phyloP scores from a whole-genome alignment of 768 basidiomycete genomes.

The Dioszegia aurantiaca region DNA sequence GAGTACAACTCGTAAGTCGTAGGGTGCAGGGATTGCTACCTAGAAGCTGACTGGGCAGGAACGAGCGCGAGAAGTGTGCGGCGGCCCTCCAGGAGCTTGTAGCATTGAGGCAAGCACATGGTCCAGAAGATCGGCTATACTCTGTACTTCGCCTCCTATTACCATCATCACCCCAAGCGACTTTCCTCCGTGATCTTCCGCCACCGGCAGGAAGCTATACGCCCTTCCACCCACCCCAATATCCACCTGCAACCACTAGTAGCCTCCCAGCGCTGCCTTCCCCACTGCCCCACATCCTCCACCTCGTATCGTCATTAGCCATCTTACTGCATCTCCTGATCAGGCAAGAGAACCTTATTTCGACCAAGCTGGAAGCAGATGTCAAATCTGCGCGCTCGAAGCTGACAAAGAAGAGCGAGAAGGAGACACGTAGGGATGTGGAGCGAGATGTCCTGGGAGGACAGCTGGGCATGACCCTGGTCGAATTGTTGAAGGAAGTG shows the following conservation, averaged over 20 bases:
- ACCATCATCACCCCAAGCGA: slow-evolving; percentile 66
- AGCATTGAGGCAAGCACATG: slow-evolving; percentile 62
- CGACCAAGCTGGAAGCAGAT: slow-evolving; percentile 54
- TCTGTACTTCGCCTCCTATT: slow-evolving; percentile 68
- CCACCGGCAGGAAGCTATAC: slow-evolving; percentile 56
- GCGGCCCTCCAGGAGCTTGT: slow-evolving; percentile 76
- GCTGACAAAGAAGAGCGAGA: slow-evolving; percentile 57
- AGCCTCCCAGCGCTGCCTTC: slow-evolving; percentile 68
- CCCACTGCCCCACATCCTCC: slow-evolving; percentile 57
- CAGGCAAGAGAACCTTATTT: slow-evolving; percentile 25
- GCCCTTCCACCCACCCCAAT: slow-evolving; percentile 38
- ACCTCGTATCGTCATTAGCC: slow-evolving; percentile 66
- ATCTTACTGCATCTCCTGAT: slow-evolving; percentile 68
- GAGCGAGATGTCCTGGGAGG: slow-evolving; percentile 39
- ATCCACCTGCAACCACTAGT: slow-evolving; percentile 35
- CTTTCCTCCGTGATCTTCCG: slow-evolving; percentile 65
- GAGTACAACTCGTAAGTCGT: slow-evolving; percentile 61
- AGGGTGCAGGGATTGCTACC: not conserved
- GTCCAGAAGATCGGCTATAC: slow-evolving; percentile 68
- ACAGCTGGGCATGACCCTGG: slow-evolving; percentile 36
- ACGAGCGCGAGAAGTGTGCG: slow-evolving; percentile 74
- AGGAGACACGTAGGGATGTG: slow-evolving; percentile 45
- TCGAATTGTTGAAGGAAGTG: slow-evolving; percentile 36
- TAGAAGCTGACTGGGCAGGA: slow-evolving; percentile 46
- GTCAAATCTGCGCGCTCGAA: slow-evolving; percentile 74